Evolutionary conservation across 345 rosid species (phyloP), one percentile per base, ranked within the genome.

Genomic region (Aethionema arabicum): DNA sequence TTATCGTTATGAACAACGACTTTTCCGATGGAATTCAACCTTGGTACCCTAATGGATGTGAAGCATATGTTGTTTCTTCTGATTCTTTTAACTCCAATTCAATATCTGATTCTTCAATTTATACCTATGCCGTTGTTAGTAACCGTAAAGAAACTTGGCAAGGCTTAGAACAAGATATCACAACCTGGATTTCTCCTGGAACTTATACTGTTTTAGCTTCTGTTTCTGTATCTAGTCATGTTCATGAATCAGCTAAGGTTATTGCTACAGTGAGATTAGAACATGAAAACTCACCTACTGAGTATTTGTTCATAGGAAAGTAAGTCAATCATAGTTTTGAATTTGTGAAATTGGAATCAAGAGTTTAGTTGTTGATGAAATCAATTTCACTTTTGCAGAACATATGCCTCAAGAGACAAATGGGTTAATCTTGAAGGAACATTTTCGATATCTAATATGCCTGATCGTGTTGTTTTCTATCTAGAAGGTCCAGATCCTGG

Each of bases 401-500:
- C 82, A 59, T 71, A 80, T 64, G 84, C 79, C 10, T 76, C 85
- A 3, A 79, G 84, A 67, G 85, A 73, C 66, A 74, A 66, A 33
- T 90, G 97, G 99, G 83, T 76, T 63, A 81, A 72, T 53, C 53
- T 87, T 66, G 88, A 87, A 77, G 97, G 96, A 70, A 77, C 76
- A 10, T 90, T 93, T 75, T 76, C 82, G 5, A 75, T 93, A 69
- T 70, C 90, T 38, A 72, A 80, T 32, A 62, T 81, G 72, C 88
- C 95, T 5, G 80, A 77, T 32, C 79, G 82, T 42, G 83, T 73
- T 68, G 75, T 93, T 35, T 78, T 93, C 60, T 93, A 90, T 76
- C 53, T 93, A 55, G 99, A 93, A 82, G 99, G 99, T 55, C 95
- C 96, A 29, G 65, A 88, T 66, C 85, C 96, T 52, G 97, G 96